Evolutionary conservation across 2,329 filamentous ascomycete species (phyloP).

Genomic region (Talaromyces amestolkiae): DNA sequence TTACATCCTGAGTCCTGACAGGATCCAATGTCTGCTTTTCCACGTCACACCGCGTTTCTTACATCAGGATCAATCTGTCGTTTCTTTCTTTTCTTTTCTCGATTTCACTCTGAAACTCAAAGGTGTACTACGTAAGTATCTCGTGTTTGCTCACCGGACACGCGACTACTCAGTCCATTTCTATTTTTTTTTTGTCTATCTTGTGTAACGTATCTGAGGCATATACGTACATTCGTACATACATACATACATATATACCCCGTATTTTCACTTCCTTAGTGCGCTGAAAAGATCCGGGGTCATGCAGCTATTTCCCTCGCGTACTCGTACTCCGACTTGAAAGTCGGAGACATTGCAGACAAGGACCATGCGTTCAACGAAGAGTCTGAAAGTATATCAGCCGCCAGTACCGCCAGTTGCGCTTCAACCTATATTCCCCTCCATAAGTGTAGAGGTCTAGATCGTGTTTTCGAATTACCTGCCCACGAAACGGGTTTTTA

Average conservation of each 20-base stretch:
- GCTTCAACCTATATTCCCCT: not conserved
- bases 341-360: not conserved
- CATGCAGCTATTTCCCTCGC: not conserved
- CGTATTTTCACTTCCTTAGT: not conserved
- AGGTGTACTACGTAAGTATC: not conserved
- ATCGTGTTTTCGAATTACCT: too few species aligned
- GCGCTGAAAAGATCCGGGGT: conserved; percentile 2
- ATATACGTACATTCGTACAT: not conserved
- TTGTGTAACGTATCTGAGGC: not conserved
- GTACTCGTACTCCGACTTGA: too few species aligned
- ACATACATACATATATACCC: not conserved
- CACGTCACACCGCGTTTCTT: conserved; percentile 17
- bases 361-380: conserved; percentile 4
- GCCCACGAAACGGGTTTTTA: too few species aligned
- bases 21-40: conserved; percentile 3
- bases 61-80: not conserved
- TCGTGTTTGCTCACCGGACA: not conserved
- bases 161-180: not conserved
- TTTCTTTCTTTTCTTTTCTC: not conserved
- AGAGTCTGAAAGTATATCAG: not conserved
- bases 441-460: too few species aligned
- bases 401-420: not conserved
- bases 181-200: not conserved
- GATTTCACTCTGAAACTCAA: not conserved
- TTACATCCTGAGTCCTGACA: not conserved